Conservation (phyloP, 495 filamentous ascomycete species). For the Daldinia decipiens region DNA sequence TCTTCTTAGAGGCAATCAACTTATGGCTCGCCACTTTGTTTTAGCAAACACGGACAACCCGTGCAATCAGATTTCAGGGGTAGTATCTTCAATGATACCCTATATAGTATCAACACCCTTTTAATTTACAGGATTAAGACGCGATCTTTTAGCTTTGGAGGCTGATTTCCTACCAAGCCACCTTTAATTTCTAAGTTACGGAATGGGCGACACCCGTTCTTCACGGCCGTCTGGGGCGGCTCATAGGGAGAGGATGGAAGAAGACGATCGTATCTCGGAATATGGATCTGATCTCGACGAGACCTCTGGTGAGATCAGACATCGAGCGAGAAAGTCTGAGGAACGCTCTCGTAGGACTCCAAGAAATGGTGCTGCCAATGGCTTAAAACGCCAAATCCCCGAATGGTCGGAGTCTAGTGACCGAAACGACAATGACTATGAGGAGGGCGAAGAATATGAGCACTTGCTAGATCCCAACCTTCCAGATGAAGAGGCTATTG, state of each 20-base stretch:
- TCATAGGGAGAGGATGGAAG: conserved; percentile 22
- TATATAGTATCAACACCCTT: background rate
- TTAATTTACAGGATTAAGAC: background rate
- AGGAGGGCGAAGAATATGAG: conserved; percentile 56
- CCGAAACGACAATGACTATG: conserved; percentile 46
- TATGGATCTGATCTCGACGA: conserved; percentile 47
- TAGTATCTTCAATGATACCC: conserved; percentile 8
- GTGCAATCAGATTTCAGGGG: background rate
- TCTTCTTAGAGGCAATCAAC: background rate
- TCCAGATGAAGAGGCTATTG: conserved; percentile 52
- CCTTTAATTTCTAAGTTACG: background rate
- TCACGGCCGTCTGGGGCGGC: conserved; percentile 43
- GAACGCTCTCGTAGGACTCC: conserved; percentile 7
- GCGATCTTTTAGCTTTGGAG: background rate
- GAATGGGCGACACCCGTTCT: conserved; percentile 19
- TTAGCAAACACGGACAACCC: background rate
- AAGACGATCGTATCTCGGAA: conserved; percentile 46
- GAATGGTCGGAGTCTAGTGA: conserved; percentile 47
- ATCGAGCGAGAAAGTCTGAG: conserved; percentile 30
- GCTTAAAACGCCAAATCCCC: conserved; percentile 49
- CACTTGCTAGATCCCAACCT: conserved; percentile 62
- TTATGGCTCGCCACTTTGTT: background rate
- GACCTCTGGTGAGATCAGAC: conserved; percentile 41
- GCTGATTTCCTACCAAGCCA: background rate
- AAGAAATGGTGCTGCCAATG: conserved; percentile 46